Evolutionary conservation across 352 stramenopile species (phyloP), one percentile per base, ranked within the genome.

Genomic region (Bremia lactucae): DNA sequence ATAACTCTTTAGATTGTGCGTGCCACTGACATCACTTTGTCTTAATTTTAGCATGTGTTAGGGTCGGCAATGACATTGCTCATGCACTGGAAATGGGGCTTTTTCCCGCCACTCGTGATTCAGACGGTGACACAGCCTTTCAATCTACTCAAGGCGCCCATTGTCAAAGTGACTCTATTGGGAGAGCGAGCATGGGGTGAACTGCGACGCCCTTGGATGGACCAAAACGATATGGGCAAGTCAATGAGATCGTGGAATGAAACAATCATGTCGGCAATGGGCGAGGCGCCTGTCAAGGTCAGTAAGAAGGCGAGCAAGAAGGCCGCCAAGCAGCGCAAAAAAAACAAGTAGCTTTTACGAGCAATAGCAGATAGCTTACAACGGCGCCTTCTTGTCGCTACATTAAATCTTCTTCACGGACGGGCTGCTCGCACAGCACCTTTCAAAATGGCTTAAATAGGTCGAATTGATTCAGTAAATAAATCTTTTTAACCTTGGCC

Each of bases 81-180:
- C 33, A 50, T 88, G 29, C 75, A 88, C 64, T 80, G 65, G 55
- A 76, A 85, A 47, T 91, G 67, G 69, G 69, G 71, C 37, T 88
- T 87, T 55, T 86, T 84, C 56, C 78, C 78, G 14, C 78, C 78
- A 26, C 65, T 91, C 9, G 51, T 91, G 47, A 86, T 91, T 53
- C 75, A 87, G 62, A 64, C 67, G 22, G 64, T 88, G 42, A 86
- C 72, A 49, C 75, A 86, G 68, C 78, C 78, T 11, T 80, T 82
- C 35, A 85, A 84, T 55, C 37, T 91, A 33, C 63, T 70, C 31
- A 69, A 86, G 42, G 56, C 68, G 21, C 62, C 66, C n/a, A 46
- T 91, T 16, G 72, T 76, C 46, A 76, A 78, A 43, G 63, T 91
- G 20, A 65, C 59, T 36, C 39, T 91, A 40, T 70, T 71, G 11